A percentile compares a stretch with the other conserved stretches of the same genome.
phyloP scores from a whole-genome alignment of 192 early-diverging fungal genomes.

The Mortierella claussenii region DNA sequence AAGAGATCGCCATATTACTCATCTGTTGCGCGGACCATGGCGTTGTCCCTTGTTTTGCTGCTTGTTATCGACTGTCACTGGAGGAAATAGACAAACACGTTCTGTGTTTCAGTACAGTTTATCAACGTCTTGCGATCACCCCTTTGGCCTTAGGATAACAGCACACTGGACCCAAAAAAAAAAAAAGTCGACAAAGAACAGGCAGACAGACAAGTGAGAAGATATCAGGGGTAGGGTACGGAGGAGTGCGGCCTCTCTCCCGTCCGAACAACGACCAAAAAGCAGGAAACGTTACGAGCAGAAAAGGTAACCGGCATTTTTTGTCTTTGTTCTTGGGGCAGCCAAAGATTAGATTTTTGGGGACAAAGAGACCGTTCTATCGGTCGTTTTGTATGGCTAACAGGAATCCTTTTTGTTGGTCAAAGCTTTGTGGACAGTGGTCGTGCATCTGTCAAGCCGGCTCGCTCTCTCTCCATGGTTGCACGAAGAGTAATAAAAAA shows the following conservation, averaged over 20 bases:
- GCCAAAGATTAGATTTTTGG: not conserved
- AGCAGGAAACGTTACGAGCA: not conserved
- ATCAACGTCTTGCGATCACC: no score
- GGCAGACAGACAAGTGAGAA: not conserved
- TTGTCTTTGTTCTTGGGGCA: not conserved
- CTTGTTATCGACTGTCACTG: not conserved
- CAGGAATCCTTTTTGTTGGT: conserved; percentile 16
- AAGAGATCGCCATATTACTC: not conserved
- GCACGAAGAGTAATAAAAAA: conserved; percentile 1
- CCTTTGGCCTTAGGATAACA: no score
- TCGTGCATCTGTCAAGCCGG: not conserved
- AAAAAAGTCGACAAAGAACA: no score
- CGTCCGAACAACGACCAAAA: not conserved
- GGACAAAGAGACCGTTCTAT: not conserved
- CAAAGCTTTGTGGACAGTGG: not conserved
- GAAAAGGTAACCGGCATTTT: conserved; percentile 4
- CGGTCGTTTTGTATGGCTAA: not conserved
- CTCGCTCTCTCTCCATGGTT: not conserved
- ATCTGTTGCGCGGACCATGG: not conserved
- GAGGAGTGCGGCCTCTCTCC: not conserved
- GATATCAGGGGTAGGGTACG: not conserved
- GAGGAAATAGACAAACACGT: not conserved
- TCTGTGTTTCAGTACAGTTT: no score
- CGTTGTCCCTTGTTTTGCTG: not conserved
- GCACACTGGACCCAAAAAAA: conserved; percentile 1